These are phyloP conservation scores for Fomitopsis betulina DNA, from an alignment of 1,284 basidiomycete species.

Conservation along the genomic window DNA sequence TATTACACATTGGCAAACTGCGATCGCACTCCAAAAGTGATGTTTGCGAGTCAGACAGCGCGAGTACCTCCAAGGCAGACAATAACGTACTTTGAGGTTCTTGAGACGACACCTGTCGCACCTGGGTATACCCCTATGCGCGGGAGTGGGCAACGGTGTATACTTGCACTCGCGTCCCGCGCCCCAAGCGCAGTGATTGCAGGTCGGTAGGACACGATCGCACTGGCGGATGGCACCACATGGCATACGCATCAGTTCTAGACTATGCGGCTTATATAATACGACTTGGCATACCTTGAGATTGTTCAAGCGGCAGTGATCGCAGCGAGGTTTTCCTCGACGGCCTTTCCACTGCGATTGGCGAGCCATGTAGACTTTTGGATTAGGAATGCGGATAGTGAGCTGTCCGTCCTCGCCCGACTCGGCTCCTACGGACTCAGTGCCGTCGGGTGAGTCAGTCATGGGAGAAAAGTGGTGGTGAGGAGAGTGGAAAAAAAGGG, in stretches of 20 bases:
- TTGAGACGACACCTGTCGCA: constrained; percentile 62
- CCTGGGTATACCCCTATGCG: constrained; percentile 67
- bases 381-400: constrained; percentile 52
- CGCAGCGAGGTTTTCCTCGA: constrained; percentile 66
- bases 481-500: constrained; percentile 1
- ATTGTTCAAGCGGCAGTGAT: constrained; percentile 66
- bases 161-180: constrained; percentile 61
- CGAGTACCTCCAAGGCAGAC: neutral
- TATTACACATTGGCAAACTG: constrained; percentile 64
- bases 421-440: constrained; percentile 38
- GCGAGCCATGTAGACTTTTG: constrained; percentile 33
- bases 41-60: neutral
- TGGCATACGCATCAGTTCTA: constrained; percentile 3
- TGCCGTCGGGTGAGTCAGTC: constrained; percentile 35
- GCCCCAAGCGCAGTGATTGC: constrained; percentile 67
- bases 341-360: constrained; percentile 70
- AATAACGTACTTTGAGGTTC: constrained; percentile 55
- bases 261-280: neutral
- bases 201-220: constrained; percentile 64
- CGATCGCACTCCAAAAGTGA: constrained; percentile 51
- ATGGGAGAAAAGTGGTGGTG: constrained; percentile 13
- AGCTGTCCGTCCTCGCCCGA: constrained; percentile 53
- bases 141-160: constrained; percentile 67
- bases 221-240: constrained; percentile 37
- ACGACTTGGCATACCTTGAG: constrained; percentile 48